These are phyloP conservation scores for Colletotrichum incanum DNA, from an alignment of 2,329 filamentous ascomycete genomes.

Conservation along the genomic window DNA sequence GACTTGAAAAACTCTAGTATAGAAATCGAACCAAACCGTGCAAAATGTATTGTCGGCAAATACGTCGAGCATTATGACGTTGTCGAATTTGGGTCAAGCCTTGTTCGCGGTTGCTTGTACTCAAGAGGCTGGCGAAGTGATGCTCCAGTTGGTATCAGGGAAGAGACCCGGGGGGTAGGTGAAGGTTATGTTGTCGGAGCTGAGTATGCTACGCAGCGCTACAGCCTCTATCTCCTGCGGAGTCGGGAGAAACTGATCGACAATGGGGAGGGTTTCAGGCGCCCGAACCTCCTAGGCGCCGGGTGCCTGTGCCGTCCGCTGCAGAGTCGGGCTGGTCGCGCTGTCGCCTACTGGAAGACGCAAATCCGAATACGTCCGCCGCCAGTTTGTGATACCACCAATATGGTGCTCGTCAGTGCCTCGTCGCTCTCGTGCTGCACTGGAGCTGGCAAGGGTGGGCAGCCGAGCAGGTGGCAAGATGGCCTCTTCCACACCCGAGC, in stretches of 20 bases:
- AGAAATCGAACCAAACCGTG: neutral
- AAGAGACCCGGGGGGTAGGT: conserved; percentile 1
- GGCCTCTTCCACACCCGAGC: conserved; percentile 34
- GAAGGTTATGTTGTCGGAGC: neutral
- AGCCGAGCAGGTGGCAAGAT: neutral
- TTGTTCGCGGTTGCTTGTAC: neutral
- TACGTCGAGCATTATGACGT: neutral
- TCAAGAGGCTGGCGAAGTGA: neutral
- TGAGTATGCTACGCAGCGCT: neutral
- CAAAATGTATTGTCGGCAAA: neutral
- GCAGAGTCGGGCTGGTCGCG: conserved; percentile 43
- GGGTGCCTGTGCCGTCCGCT: conserved; percentile 51
- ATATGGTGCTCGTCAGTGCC: conserved; percentile 38
- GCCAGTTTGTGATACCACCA: conserved; percentile 36
- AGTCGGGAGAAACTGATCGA: neutral
- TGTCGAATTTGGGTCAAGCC: neutral
- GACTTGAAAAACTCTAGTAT: conserved; percentile 15
- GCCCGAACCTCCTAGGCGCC: conserved; percentile 47
- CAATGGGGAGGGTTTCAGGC: neutral
- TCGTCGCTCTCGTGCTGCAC: conserved; percentile 31
- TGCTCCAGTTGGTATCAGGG: neutral
- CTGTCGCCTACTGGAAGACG: conserved; percentile 58
- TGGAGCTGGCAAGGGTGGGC: conserved; percentile 14
- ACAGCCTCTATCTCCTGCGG: neutral
- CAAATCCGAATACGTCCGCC: conserved; percentile 53